These are phyloP conservation scores for Fusarium xyrophilum DNA, from an alignment of 2,329 filamentous ascomycete species.

Conservation along the genomic window DNA sequence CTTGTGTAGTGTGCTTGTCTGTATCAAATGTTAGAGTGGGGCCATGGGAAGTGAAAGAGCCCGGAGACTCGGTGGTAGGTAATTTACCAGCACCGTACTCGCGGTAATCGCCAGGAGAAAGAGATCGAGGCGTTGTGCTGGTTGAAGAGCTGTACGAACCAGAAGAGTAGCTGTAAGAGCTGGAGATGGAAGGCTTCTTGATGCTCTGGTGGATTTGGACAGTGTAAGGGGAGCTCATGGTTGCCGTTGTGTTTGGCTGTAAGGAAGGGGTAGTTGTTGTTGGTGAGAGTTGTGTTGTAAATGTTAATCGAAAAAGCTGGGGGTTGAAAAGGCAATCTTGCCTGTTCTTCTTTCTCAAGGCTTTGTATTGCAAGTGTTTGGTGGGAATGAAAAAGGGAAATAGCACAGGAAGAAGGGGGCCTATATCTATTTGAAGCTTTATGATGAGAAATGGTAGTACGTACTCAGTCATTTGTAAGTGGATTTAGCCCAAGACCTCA, in stretches of 20 bases:
- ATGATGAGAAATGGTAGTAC: conserved; percentile 31
- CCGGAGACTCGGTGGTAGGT: conserved; percentile 8
- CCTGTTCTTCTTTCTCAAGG: background rate
- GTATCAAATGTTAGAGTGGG: conserved; percentile 32
- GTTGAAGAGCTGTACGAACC: conserved; percentile 41
- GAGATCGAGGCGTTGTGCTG: conserved; percentile 40
- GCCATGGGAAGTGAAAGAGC: background rate
- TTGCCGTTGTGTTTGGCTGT: conserved; percentile 26
- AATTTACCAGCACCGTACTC: conserved; percentile 46
- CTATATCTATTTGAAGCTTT: conserved; percentile 37
- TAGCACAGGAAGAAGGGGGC: conserved; percentile 24
- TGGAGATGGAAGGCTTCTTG: conserved; percentile 41
- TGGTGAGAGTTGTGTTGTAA: conserved; percentile 4
- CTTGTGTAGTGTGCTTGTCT: conserved; percentile 40
- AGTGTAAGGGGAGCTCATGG: conserved; percentile 40
- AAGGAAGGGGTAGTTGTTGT: conserved; percentile 10
- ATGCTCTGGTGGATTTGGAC: conserved; percentile 47
- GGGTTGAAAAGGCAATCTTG: background rate
- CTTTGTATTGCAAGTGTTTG: conserved; percentile 30
- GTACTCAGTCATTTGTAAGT: conserved; percentile 35
- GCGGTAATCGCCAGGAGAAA: conserved; percentile 42
- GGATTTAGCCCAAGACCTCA: conserved; percentile 27
- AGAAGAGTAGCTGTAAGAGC: conserved; percentile 39
- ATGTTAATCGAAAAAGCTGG: conserved; percentile 10
- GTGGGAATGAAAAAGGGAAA: conserved; percentile 10